Base-by-base conservation (phyloP, 1,284 basidiomycete species). In the Malassezia japonica region DNA sequence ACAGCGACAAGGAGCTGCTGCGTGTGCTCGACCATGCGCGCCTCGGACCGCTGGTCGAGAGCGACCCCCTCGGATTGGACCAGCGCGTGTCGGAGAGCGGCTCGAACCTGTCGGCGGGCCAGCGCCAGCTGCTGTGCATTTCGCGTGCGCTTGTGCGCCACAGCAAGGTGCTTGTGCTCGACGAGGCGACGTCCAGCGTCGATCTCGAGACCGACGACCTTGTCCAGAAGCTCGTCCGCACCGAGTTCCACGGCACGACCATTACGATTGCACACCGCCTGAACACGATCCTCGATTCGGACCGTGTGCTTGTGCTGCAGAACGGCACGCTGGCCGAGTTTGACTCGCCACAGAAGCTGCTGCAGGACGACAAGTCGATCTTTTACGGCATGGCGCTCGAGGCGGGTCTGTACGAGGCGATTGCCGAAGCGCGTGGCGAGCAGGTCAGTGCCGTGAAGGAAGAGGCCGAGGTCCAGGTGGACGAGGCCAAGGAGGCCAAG, bases 171-270 rank as follows among this genome's bases (percentile, higher is more conserved):
- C 77, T 94, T 1, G 85, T 94, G 1, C 78, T 94, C 15, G 90
- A 95, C 70, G 89, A 94, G 79, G 86, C 84, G 80, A 64, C 62
- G 62, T 59, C 47, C 13, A 65, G 61, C 23, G 65, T 94, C 48
- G 89, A 92, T 69, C 77, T 92, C 32, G 86, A 91, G 68, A 94
- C 89, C 2, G 89, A 94, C 73, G 79, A 80, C 45, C 83, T 84
- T 20, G 83, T 89, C 55, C 87, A 89, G 75, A 80, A 81, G 6
- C 86, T 87, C 56, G 85, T 89, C 38, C 78, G 81, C 16, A 53
- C 66, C 2, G 75, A 77, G 57, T 77, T 78, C 64, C 65, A 68
- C 29, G 75, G 67, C 15, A 71, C 66, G 15, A 66, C 65, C 10
- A 64, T 70, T 39, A 69, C 70, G 9, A 59, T 86, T 54, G 76